Base-by-base conservation (phyloP, 2,329 filamentous ascomycete species). In the Paecilomyces sp. region DNA sequence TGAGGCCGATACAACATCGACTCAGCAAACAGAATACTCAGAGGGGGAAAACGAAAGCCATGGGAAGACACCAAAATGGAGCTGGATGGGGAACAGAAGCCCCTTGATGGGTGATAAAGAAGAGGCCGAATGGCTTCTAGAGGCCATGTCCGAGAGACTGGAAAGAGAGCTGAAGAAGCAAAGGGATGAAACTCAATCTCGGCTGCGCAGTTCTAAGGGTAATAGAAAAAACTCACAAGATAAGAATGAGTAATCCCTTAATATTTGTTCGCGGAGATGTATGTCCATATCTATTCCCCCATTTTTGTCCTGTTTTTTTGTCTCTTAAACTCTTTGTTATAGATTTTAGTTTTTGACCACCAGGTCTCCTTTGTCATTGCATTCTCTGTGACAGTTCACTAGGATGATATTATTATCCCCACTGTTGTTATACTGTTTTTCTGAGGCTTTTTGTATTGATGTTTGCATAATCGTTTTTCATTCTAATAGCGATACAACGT, bases 41-140 rank as follows among this genome's bases (percentile, higher is more conserved):
- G 25, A 25, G 18, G 51, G 11, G n/a, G 57, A 31, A 33, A 53
- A 13, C 59, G 51, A 53, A n/a, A 54, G 57, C 30, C 50, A 30
- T 11, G 47, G 55, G 54, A 64, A 65, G 55, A 51, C 36, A n/a
- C 28, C 18, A 13, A 41, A 33, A 11, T 78, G 76, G 76, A 76
- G 73, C 51, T 78, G 76, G 76, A 69, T 78, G 25, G 74, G 73
- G 31, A 67, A 67, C 50, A 66, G 65, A 31, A 76, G 71, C 62
- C 76, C 76, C 2, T 63, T 77, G 36, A 68, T 78, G 62, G 73
- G 74, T 4, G 68, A 76, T 30, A 77, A 74, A 57, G 72, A 71
- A 55, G 77, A 79, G 64, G 70, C 77, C 30, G 70, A 77, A 60
- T 79, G 77, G 77, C 65, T 79, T 13, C 63, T 79, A 33, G 70